A percentile compares a stretch with the other conserved stretches of the same genome.
phyloP scores from a whole-genome alignment of 768 basidiomycete genomes.

The Psilocybe subaeruginosa region DNA sequence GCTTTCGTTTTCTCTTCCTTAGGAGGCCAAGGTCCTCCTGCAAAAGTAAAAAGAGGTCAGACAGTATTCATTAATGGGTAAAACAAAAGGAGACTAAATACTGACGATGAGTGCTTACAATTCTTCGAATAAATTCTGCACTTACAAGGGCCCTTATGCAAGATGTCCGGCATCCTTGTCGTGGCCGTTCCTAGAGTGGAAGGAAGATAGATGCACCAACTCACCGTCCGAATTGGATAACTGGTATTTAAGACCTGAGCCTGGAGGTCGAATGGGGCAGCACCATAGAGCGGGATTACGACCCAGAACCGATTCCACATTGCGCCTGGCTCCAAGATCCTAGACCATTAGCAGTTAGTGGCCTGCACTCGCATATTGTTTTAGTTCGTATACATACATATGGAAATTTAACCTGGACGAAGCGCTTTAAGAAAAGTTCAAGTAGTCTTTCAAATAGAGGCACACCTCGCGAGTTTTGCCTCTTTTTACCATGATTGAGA shows the following conservation, averaged over 20 bases:
- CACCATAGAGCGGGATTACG: slow-evolving; percentile 80
- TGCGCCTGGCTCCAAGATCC: slow-evolving; percentile 79
- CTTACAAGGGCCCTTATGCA: slow-evolving; percentile 23
- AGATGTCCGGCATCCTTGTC: slow-evolving; percentile 21
- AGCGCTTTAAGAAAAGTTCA: slow-evolving; percentile 5
- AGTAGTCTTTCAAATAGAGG: background rate
- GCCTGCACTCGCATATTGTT: background rate
- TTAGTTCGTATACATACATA: slow-evolving; percentile 58
- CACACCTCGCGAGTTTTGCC: slow-evolving; percentile 83
- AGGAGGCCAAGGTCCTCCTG: slow-evolving; percentile 69
- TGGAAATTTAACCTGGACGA: slow-evolving; percentile 80
- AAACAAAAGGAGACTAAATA: background rate
- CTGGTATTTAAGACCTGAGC: slow-evolving; percentile 78
- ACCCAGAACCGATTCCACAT: slow-evolving; percentile 81
- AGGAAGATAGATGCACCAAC: slow-evolving; percentile 53
- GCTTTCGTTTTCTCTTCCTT: slow-evolving; percentile 64
- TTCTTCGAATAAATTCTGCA: slow-evolving; percentile 6
- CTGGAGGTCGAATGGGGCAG: slow-evolving; percentile 69
- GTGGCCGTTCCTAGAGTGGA: slow-evolving; percentile 10
- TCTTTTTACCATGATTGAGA: slow-evolving; percentile 77
- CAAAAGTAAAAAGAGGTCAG: background rate
- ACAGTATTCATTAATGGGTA: background rate
- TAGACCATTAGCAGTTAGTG: slow-evolving; percentile 33
- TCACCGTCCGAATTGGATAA: slow-evolving; percentile 75
- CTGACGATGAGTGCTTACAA: slow-evolving; percentile 18